Evolutionary conservation across 2,329 filamentous ascomycete genomes (phyloP), one percentile per base, ranked within the genome.

Genomic region (Mycosphaerella sp.): DNA sequence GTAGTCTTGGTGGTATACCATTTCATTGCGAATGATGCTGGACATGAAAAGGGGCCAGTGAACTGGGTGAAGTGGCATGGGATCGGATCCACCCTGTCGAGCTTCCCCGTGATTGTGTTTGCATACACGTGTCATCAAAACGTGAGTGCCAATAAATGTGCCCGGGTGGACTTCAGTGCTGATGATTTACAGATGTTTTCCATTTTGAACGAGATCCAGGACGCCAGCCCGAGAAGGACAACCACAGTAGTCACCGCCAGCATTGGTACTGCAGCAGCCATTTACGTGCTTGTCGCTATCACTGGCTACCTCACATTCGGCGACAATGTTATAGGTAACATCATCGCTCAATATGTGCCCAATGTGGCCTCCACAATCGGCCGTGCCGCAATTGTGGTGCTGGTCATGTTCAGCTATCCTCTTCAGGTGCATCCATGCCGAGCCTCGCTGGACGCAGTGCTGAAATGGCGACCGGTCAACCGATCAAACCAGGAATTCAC

Each of bases 91-190:
- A 84, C 87, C 6, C 77, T 98, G 50, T 89, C 89, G 63, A 91
- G 87, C 59, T 82, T 98, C 60, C 93, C 93, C 0, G 90, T 98
- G 50, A 91, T 97, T 53, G 89, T 98, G 2, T 98, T 98, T 76
- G 93, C 92, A n/a, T 98, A 97, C 70, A 98, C 93, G 1, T 98
- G 93, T 70, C 93, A 98, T 72, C 93, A 98, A 67, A 98, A 98
- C 69, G 89, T 93, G 74, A 61, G 82, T 67, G 10, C 6, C 38
- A 14, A 6, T 17, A 8, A 40, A 23, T 36, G 23, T 9, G 23
- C n/a, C 11, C 8, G 6, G 17, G 8, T 21, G 4, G 46, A 6
- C 42, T 14, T 45, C 5, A 26, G 45, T 17, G 39, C 58, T 63
- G 43, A 59, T 59, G 26, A 61, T 39, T 6, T 39, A 0, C 62